Evolutionary conservation across 306 rosid species (phyloP).

Genomic region (Glycyrrhiza uralensis): DNA sequence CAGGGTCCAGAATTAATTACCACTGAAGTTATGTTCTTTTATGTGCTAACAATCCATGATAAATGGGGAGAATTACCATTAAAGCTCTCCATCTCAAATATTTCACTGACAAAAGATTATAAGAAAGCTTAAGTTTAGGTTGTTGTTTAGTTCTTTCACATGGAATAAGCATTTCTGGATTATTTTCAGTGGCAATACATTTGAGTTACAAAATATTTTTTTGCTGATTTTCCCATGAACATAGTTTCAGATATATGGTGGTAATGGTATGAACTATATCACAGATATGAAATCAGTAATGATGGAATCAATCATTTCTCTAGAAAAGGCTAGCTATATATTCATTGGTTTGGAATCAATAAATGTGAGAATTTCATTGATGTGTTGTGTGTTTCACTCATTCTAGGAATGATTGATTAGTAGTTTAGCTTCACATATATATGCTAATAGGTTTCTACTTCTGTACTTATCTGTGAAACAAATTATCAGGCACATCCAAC

Average conservation of each 20-base stretch:
- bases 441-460: neutral
- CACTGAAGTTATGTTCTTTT: neutral
- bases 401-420: neutral
- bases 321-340: neutral
- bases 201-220: neutral
- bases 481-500: slow-evolving; percentile 85
- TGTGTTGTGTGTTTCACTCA: neutral
- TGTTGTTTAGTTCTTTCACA: neutral
- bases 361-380: neutral
- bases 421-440: neutral
- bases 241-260: neutral
- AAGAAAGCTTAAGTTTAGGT: neutral
- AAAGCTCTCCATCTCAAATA: neutral
- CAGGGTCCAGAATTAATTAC: neutral
- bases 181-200: neutral
- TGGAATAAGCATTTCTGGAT: neutral
- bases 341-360: neutral
- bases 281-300: neutral
- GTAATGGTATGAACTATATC: neutral
- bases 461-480: slow-evolving; percentile 1
- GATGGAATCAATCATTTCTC: neutral
- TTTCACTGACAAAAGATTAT: neutral
- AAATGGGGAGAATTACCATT: neutral
- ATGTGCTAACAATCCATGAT: neutral
- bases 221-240: neutral